Evolutionary conservation across 225 moss, liverwort and hornwort species (phyloP), one percentile per base, ranked within the genome.

Genomic region (Antitrichia curtipendula): DNA sequence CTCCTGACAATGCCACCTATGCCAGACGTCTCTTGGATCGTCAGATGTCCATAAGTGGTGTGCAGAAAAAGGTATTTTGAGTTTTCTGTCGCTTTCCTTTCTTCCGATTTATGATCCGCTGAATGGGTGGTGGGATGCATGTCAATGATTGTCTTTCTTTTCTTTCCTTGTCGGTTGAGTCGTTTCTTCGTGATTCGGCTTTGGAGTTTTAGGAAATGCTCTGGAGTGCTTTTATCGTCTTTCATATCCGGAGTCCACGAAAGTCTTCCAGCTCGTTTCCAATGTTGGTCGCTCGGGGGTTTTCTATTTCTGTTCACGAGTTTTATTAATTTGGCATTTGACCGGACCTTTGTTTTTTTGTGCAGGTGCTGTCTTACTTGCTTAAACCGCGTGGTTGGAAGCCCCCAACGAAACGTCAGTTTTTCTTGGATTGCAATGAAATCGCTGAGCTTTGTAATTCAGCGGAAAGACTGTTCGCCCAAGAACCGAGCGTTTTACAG

Each of bases 331-430:
- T n/a, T 60, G n/a, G 13, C 18, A 40, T 8, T 15, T 34, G 24
- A 34, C 5, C 49, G 29, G 82, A 41, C 20, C 38, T 38, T 83
- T 0, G 0, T 40, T n/a, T 50, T 60, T 59, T 72, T 50, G 58
- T 91, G 89, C 89, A 95, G 95, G 95, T 95, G 47, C 87, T 95
- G 20, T 82, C 92, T 17, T 91, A 94, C 88, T 90, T 95, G 88
- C 90, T 95, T 29, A 95, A 95, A 83, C 95, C 95, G 80, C 91
- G 95, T 59, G 95, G 95, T 64, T 95, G 95, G 95, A 95, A 95
- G 77, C 95, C 95, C 60, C 95, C 95, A 28, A 91, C 92, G 63
- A 95, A 94, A 70, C 87, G 95, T 56, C 94, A 95, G 65, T 95
- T 94, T 90, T 95, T 95, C 89, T 88, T 95, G 91, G 95, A 95